Evolutionary conservation across 306 rosid species (phyloP).

Genomic region (Hippophae gyantsensis): DNA sequence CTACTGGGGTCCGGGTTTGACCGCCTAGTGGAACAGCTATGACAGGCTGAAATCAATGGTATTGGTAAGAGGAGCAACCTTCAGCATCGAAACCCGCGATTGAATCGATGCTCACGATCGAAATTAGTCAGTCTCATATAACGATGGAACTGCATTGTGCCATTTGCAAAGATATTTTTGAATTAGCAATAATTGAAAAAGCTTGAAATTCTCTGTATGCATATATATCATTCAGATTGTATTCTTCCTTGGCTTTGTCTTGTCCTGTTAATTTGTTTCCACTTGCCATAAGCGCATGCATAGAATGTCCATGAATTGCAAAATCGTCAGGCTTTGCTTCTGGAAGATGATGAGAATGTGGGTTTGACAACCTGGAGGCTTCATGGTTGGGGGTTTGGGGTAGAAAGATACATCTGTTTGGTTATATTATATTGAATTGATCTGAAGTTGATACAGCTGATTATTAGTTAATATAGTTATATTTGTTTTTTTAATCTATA

Average conservation of each 20-base stretch:
- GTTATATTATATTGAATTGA: too few species aligned
- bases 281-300: slow-evolving; percentile 56
- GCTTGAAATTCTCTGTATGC: slow-evolving; percentile 78
- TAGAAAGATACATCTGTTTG: slow-evolving; percentile 34
- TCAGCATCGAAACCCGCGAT: slow-evolving; percentile 71
- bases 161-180: slow-evolving; percentile 62
- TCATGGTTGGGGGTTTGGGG: slow-evolving; percentile 81
- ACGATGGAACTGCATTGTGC: slow-evolving; percentile 55
- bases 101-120: slow-evolving; percentile 62
- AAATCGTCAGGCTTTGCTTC: not conserved
- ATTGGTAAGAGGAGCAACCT: slow-evolving; percentile 47
- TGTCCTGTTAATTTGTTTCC: slow-evolving; percentile 66
- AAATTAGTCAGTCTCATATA: slow-evolving; percentile 34
- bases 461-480: too few species aligned
- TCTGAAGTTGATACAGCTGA: too few species aligned
- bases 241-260: slow-evolving; percentile 75
- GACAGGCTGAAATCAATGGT: slow-evolving; percentile 61
- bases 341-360: slow-evolving; percentile 37
- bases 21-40: slow-evolving; percentile 60
- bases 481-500: too few species aligned
- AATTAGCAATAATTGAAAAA: slow-evolving; percentile 30
- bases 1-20: slow-evolving; percentile 73
- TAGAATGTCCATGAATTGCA: slow-evolving; percentile 2
- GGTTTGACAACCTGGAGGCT: slow-evolving; percentile 86
- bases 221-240: slow-evolving; percentile 67